Percentiles rank a stretch among this genome's conserved stretches.
phyloP scores from a whole-genome alignment of 2,329 filamentous ascomycete species.

The Exophiala lecanii-corni region DNA sequence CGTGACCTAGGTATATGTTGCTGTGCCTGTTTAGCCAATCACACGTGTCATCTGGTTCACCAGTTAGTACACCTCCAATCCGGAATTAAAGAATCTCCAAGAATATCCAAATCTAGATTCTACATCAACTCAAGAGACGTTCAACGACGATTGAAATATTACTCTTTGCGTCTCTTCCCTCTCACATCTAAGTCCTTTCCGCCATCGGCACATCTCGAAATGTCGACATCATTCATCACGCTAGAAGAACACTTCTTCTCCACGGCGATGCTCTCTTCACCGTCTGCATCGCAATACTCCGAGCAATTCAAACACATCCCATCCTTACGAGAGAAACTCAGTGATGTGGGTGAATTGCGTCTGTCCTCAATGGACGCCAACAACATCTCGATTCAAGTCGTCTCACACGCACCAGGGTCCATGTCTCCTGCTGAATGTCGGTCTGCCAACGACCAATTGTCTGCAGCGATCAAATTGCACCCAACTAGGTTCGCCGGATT shows the following conservation, averaged over 20 bases:
- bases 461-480: slow-evolving; percentile 26
- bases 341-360: slow-evolving; percentile 16
- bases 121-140: too few relatives aligned
- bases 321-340: slow-evolving; percentile 17
- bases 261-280: slow-evolving; percentile 8
- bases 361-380: slow-evolving; percentile 19
- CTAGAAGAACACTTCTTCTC: slow-evolving; percentile 26
- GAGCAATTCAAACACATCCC: slow-evolving; percentile 22
- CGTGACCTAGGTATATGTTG: too few relatives aligned
- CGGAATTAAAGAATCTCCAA: too few relatives aligned
- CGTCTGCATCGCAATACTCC: slow-evolving; percentile 7
- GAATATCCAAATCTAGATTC: too few relatives aligned
- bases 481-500: slow-evolving; percentile 40
- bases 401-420: slow-evolving; percentile 20
- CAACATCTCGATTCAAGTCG: slow-evolving; percentile 19
- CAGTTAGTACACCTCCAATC: too few relatives aligned
- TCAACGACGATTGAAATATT: too few relatives aligned
- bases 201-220: too few relatives aligned
- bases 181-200: too few relatives aligned
- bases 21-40: too few relatives aligned
- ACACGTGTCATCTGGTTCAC: too few relatives aligned
- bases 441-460: slow-evolving; percentile 22
- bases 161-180: too few relatives aligned
- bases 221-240: slow-evolving; percentile 20
- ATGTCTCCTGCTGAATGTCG: slow-evolving; percentile 14